phyloP scores from a whole-genome alignment of 108 stramenopile genomes.

The Hondaea fermentalgiana region DNA sequence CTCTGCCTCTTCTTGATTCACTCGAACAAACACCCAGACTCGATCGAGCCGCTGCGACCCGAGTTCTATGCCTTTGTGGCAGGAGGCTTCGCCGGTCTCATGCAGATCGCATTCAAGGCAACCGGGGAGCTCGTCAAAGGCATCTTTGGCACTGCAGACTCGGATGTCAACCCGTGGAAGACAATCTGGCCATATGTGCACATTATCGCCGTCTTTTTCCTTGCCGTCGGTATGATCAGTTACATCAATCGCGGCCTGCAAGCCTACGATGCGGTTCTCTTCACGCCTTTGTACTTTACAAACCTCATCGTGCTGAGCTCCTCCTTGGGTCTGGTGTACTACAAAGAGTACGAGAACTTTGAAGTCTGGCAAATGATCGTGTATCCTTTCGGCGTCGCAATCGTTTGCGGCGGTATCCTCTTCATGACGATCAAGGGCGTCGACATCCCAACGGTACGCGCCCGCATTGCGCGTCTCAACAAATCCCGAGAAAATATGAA shows the following conservation, averaged over 20 bases:
- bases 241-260: not conserved
- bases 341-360: not conserved
- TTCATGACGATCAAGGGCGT: not conserved
- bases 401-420: not conserved
- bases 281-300: not conserved
- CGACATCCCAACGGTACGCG: not conserved
- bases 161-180: not conserved
- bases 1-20: not conserved
- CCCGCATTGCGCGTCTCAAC: not conserved
- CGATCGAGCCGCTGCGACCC: not conserved
- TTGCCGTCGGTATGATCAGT: not conserved
- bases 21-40: not conserved
- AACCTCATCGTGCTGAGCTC: not conserved
- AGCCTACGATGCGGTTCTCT: not conserved
- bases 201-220: not conserved
- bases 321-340: not conserved
- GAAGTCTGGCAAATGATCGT: not conserved
- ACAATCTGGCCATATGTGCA: not conserved
- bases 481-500: not conserved
- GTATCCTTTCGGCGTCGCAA: not conserved
- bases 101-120: not conserved
- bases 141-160: not conserved
- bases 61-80: not conserved
- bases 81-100: not conserved
- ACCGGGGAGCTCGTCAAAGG: not conserved